phyloP scores from a whole-genome alignment of 352 stramenopile species.

The Thalassiosira mediterranea region DNA sequence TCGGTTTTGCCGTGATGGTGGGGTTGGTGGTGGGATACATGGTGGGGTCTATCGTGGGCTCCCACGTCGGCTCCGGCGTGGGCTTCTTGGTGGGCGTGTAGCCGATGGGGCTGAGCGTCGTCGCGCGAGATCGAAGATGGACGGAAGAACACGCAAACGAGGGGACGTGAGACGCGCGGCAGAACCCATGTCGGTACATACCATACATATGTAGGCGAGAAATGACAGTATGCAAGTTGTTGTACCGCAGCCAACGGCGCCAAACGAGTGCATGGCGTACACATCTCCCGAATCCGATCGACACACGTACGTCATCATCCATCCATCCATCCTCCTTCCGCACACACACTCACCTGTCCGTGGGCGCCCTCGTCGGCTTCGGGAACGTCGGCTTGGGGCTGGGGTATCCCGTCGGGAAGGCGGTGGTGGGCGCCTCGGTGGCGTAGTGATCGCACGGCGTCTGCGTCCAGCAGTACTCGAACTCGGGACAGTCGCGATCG shows the following conservation, averaged over 20 bases:
- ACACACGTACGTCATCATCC: too few species aligned
- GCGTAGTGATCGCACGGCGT: conserved; percentile 61
- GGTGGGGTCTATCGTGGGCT: conserved; percentile 31
- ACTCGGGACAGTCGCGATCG: conserved; percentile 55
- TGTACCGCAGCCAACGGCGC: too few species aligned
- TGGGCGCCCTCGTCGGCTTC: conserved; percentile 40
- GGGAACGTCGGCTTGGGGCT: conserved; percentile 23
- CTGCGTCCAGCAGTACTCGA: conserved; percentile 62
- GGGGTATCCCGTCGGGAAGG: conserved; percentile 6
- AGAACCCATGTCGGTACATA: too few species aligned
- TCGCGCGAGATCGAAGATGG: too few species aligned
- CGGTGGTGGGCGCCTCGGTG: conserved; percentile 46
- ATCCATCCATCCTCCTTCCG: too few species aligned
- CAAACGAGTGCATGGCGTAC: too few species aligned
- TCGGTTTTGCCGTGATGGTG: conserved; percentile 43
- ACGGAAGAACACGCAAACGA: too few species aligned
- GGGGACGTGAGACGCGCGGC: too few species aligned
- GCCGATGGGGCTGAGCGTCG: conserved; percentile 7
- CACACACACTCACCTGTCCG: conserved; percentile 36
- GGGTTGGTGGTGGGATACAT: conserved; percentile 40
- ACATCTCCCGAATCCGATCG: too few species aligned
- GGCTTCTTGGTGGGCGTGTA: conserved; percentile 30
- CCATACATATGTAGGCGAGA: too few species aligned
- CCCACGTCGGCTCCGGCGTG: conserved; percentile 29
- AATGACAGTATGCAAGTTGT: too few species aligned